A percentile compares a stretch with the other conserved stretches of the same genome.
Evolutionary conservation across 202 grass and related monocot species (phyloP).

Genomic region (Bolboschoenoplectus hybrid): DNA sequence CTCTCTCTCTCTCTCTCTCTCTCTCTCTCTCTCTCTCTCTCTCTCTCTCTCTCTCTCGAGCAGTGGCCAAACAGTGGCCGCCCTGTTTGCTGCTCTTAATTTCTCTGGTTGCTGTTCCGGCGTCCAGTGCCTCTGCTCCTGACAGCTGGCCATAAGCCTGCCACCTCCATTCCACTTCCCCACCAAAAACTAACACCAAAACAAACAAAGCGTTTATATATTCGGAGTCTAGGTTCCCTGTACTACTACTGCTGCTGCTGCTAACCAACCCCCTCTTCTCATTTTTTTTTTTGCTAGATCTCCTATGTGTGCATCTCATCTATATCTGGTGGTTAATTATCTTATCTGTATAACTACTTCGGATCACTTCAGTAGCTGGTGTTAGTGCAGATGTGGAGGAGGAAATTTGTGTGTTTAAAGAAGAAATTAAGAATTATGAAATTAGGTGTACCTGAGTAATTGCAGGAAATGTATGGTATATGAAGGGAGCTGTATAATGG

Average conservation of each 20-base stretch:
- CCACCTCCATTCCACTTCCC: not conserved
- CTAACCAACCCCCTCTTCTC: too few relatives aligned
- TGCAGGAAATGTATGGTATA: not conserved
- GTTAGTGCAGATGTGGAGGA: too few relatives aligned
- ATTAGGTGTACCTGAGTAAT: not conserved
- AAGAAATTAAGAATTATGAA: not conserved
- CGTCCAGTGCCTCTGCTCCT: constrained; percentile 3
- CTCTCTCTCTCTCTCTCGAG: not conserved
- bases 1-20: not conserved
- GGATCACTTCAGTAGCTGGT: not conserved
- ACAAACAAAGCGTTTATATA: not conserved
- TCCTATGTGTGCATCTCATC: not conserved
- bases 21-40: too few relatives aligned
- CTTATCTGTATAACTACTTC: not conserved
- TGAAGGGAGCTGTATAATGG: not conserved
- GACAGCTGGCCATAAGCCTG: constrained; percentile 20
- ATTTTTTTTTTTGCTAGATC: not conserved
- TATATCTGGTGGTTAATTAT: not conserved
- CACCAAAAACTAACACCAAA: not conserved
- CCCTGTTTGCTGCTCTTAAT: not conserved
- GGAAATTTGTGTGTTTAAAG: not conserved
- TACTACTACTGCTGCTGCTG: not conserved
- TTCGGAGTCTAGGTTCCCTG: constrained; percentile 16
- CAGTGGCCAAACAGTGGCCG: not conserved
- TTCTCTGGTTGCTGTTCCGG: not conserved